Evolutionary conservation across 805 yeast species (phyloP).

Genomic region (Teunomyces lycoperdinae): DNA sequence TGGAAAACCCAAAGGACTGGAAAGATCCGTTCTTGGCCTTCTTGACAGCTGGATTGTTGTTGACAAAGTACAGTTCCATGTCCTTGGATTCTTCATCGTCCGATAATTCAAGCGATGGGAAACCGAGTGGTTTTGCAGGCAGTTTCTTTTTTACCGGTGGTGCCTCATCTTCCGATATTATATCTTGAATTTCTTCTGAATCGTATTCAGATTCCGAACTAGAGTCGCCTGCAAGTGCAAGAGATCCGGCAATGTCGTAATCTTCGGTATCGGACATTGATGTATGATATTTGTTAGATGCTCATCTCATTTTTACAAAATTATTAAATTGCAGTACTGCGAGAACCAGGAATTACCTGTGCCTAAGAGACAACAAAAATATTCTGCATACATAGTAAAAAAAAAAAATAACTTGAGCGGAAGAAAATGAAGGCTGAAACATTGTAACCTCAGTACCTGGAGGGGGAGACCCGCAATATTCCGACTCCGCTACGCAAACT

Average conservation of each 20-base stretch:
- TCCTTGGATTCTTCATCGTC: conserved; percentile 31
- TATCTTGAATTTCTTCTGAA: conserved; percentile 50
- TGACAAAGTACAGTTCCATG: conserved; percentile 41
- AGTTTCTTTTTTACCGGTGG: conserved; percentile 24
- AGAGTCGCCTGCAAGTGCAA: conserved; percentile 44
- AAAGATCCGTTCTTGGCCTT: conserved; percentile 78
- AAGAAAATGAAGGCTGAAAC: neutral
- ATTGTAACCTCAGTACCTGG: neutral
- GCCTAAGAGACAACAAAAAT: neutral
- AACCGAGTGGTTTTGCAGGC: conserved; percentile 24
- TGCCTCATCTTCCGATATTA: conserved; percentile 52
- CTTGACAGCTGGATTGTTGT: conserved; percentile 44
- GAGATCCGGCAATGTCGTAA: conserved; percentile 60
- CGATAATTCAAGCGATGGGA: conserved; percentile 48
- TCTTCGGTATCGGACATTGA: conserved; percentile 42
- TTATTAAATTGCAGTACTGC: neutral
- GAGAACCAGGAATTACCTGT: neutral
- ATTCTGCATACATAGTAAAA: neutral
- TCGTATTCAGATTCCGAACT: conserved; percentile 23
- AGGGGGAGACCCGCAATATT: neutral
- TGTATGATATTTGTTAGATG: conserved; percentile 1
- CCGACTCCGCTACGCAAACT: neutral
- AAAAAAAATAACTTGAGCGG: neutral
- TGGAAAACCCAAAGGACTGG: conserved; percentile 86
- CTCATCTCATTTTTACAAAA: conserved; percentile 5